Evolutionary conservation across 2,329 filamentous ascomycete genomes (phyloP).

Genomic region (Curvularia verruculosa): DNA sequence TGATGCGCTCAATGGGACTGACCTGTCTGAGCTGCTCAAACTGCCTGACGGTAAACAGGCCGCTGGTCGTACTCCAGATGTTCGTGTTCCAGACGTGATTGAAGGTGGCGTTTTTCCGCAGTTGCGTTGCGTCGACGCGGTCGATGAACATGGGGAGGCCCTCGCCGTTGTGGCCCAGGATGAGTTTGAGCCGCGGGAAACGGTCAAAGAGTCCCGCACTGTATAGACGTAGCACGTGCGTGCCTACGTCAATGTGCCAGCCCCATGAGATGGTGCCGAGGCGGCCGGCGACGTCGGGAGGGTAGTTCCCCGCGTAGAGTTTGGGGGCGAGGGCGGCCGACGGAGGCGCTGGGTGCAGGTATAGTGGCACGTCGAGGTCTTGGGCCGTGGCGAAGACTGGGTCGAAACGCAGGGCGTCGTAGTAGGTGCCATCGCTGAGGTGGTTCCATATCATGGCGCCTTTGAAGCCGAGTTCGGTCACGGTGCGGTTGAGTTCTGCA

Average conservation of each 20-base stretch:
- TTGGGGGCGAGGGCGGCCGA: not conserved
- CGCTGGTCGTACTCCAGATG: not conserved
- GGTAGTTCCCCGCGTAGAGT: not conserved
- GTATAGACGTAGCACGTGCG: not conserved
- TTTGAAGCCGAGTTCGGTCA: not conserved
- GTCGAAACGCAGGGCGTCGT: not conserved
- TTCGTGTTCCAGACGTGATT: not conserved
- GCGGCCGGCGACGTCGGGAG: not conserved
- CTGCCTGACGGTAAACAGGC: not conserved
- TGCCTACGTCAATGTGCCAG: conserved; percentile 3
- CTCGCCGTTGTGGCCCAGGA: not conserved
- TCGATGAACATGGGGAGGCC: not conserved
- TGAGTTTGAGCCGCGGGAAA: not conserved
- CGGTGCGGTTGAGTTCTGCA: not conserved
- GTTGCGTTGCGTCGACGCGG: not conserved
- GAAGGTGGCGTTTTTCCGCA: not conserved
- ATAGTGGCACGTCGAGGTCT: not conserved
- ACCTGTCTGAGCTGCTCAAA: not conserved
- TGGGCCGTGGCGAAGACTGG: not conserved
- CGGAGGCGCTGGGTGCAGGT: not conserved
- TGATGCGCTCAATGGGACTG: not conserved
- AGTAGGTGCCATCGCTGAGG: not conserved
- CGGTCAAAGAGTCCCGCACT: not conserved
- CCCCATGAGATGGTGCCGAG: conserved; percentile 1
- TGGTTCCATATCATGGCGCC: not conserved